These are phyloP conservation scores for Kitagawia praeruptora DNA, from an alignment of 129 eudicot species.

Conservation along the genomic window DNA sequence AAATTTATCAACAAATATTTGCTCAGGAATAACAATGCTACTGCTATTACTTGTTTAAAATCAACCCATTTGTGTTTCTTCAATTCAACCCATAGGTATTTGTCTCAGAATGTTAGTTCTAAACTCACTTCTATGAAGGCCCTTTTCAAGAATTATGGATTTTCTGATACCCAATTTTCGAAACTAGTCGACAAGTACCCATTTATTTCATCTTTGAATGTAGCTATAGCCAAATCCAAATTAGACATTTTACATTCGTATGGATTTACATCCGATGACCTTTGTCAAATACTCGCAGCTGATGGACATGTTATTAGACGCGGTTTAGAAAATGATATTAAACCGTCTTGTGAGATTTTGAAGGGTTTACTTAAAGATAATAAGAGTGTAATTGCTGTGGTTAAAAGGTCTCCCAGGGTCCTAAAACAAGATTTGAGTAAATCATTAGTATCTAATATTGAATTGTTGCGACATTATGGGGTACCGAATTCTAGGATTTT, in stretches of 20 bases:
- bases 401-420: neutral
- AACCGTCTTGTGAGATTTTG: neutral
- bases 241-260: neutral
- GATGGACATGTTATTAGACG: neutral
- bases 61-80: neutral
- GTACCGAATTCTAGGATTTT: neutral
- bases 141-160: constrained; percentile 2
- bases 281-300: neutral
- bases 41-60: neutral
- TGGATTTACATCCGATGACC: constrained; percentile 1
- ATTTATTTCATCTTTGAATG: neutral
- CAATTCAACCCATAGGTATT: neutral
- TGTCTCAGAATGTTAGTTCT: neutral
- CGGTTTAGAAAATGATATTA: neutral
- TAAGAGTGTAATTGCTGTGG: neutral
- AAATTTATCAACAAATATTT: neutral
- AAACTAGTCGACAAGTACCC: neutral
- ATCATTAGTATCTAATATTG: neutral
- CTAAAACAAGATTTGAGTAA: neutral
- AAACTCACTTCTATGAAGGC: neutral
- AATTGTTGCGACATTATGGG: neutral
- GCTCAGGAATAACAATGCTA: neutral
- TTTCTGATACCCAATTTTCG: constrained; percentile 5
- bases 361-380: neutral
- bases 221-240: neutral